These are phyloP conservation scores for Prunus armeniaca DNA, from an alignment of 306 rosid genomes.

Conservation along the genomic window DNA sequence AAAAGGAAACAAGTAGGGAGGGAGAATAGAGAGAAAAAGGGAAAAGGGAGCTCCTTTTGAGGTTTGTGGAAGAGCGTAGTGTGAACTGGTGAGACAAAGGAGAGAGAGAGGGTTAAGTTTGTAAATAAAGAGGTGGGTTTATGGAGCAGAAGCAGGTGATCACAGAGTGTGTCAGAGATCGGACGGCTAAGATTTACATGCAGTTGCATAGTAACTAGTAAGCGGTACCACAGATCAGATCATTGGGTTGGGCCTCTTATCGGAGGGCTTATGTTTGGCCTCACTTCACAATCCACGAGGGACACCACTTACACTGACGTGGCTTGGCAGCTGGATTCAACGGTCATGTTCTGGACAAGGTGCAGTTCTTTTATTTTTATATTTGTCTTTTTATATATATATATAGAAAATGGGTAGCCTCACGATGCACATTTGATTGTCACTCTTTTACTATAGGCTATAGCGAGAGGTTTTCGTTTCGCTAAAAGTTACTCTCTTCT, in stretches of 20 bases:
- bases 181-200: slow-evolving; percentile 30
- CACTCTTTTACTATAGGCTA: not conserved
- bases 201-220: slow-evolving; percentile 15
- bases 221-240: not conserved
- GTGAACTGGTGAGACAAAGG: slow-evolving; percentile 1
- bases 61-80: slow-evolving; percentile 15
- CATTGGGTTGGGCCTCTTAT: not conserved
- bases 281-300: slow-evolving; percentile 22
- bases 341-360: slow-evolving; percentile 24
- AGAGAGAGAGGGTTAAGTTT: slow-evolving; percentile 18
- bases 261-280: not conserved
- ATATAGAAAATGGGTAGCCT: not conserved
- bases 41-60: slow-evolving; percentile 44
- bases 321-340: slow-evolving; percentile 43
- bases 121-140: not conserved
- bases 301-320: slow-evolving; percentile 27
- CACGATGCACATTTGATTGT: not conserved
- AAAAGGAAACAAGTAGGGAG: not conserved
- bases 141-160: not conserved
- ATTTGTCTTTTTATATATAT: not conserved
- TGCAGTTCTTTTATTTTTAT: not conserved
- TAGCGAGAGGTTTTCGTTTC: too few relatives aligned
- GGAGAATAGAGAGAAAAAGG: slow-evolving; percentile 6
- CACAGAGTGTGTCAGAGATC: slow-evolving; percentile 22
- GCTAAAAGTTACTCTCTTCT: too few relatives aligned